Evolutionary conservation across 108 stramenopile species (phyloP).

Genomic region (Schizochytrium sp.): DNA sequence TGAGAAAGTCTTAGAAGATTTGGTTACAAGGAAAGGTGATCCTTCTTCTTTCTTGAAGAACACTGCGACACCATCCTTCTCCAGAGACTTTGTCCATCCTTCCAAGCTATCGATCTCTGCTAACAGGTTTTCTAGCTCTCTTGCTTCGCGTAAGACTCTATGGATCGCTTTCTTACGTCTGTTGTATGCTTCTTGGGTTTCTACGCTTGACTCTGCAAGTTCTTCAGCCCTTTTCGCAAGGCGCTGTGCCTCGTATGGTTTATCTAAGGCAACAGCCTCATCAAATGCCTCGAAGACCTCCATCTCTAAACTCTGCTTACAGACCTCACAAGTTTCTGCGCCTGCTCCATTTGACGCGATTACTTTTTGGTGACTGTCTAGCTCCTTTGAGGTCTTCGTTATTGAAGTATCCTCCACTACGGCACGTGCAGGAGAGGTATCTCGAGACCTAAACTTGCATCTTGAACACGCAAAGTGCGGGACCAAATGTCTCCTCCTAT

Average conservation of each 20-base stretch:
- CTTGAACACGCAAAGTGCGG: too few relatives aligned
- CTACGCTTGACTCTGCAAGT: background rate
- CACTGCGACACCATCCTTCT: slow-evolving; percentile 10
- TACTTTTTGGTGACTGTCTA: too few relatives aligned
- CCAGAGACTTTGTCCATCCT: slow-evolving; percentile 21
- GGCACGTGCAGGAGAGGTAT: too few relatives aligned
- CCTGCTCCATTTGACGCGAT: too few relatives aligned
- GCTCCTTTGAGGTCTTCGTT: too few relatives aligned
- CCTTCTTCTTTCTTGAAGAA: slow-evolving; percentile 32
- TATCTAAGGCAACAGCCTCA: slow-evolving; percentile 45
- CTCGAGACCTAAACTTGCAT: too few relatives aligned
- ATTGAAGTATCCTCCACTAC: too few relatives aligned
- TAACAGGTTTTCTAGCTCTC: background rate
- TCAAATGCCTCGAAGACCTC: background rate
- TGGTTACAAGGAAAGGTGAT: slow-evolving; percentile 55
- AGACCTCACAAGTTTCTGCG: too few relatives aligned
- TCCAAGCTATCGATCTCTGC: slow-evolving; percentile 31
- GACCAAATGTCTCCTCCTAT: too few relatives aligned
- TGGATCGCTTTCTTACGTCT: background rate
- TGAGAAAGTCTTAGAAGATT: slow-evolving; percentile 18
- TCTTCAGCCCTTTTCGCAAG: background rate
- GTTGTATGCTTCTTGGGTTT: background rate
- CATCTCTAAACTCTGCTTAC: background rate
- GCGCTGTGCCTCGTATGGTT: slow-evolving; percentile 12
- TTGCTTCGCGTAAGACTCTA: slow-evolving; percentile 2